Percentiles rank a stretch among this genome's conserved stretches.
Conservation (phyloP, 169 alveolate species). For the Theileria annulata region DNA sequence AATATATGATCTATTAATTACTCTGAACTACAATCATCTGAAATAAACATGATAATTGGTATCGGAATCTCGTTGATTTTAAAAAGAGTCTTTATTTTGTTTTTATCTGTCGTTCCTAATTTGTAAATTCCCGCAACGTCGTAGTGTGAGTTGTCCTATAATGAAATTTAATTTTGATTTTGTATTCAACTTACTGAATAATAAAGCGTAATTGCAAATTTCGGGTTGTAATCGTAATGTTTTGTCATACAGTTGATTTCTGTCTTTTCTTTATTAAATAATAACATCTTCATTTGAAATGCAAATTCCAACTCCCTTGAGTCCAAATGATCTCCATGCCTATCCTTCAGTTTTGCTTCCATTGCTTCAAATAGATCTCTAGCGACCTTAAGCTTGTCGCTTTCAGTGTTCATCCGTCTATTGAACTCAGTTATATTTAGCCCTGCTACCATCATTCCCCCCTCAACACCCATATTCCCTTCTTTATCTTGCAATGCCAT, state of each 20-base stretch:
- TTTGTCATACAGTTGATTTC: conserved; percentile 5
- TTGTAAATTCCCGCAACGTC: conserved; percentile 47
- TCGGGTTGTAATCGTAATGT: conserved; percentile 6
- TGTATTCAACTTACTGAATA: conserved; percentile 25
- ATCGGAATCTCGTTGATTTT: conserved; percentile 36
- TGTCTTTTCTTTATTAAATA: background rate
- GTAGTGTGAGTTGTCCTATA: conserved; percentile 47
- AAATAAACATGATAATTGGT: conserved; percentile 40
- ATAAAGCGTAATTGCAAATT: conserved; percentile 11
- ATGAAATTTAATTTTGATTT: background rate
- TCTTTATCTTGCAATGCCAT: background rate
- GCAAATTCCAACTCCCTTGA: background rate
- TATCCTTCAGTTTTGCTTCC: background rate
- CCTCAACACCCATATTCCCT: background rate
- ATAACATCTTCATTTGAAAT: conserved; percentile 24
- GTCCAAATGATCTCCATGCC: conserved; percentile 38
- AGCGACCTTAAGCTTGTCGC: background rate
- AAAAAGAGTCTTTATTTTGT: conserved; percentile 10
- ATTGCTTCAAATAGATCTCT: background rate
- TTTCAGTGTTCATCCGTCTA: background rate
- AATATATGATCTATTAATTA: background rate
- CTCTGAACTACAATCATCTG: conserved; percentile 32
- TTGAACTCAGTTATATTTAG: background rate
- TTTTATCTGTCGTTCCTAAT: conserved; percentile 2
- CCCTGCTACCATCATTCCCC: background rate